Base-by-base conservation (phyloP, 148 eudicot species). In the Heliosperma pusillum region DNA sequence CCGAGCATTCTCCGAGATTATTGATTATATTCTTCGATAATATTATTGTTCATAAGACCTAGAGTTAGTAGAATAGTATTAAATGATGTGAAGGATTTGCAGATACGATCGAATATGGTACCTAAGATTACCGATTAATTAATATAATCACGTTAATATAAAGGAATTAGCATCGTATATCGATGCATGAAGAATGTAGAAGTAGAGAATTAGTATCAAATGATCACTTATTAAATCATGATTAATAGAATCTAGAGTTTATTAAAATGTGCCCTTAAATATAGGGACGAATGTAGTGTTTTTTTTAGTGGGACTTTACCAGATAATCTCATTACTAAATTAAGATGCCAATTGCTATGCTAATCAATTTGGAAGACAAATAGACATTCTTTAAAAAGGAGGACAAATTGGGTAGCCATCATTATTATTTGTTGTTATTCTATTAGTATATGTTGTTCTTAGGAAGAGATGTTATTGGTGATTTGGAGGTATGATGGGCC, bases 261-360 rank as follows among this genome's bases (percentile, higher is more conserved):
- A 74, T 64, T 40, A 20, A 61, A 36, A 55, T 21, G 16, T 10
- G 55, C 5, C 19, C 4, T 8, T 12, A 47, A 62, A 40, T 22
- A 40, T 21, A 53, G 29, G 16, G 47, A 52, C 29, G 70, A 63
- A 74, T 50, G 60, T 74, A 63, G 45, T 74, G 29, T 63, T 45
- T 64, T 64, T 44, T 27, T 74, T 74, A 21, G 50, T 75, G 62
- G 17, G 33, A 61, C 59, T 75, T 74, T 47, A 3, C 30, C 76
- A 53, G 21, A 3, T 12, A 22, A 22, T 10, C 26, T 3, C 55
- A 50, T 50, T 12, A 12, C 19, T 50, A 1, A 50, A 50, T 13
- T 50, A 50, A 50, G 55, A 50, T 36, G 42, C 42, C 42, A 36
- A 36, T 36, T 36, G 42, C 42, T 36, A 36, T 36, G 42, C 42